Evolutionary conservation across 352 stramenopile species (phyloP).

Genomic region (Globisporangium barbulae): DNA sequence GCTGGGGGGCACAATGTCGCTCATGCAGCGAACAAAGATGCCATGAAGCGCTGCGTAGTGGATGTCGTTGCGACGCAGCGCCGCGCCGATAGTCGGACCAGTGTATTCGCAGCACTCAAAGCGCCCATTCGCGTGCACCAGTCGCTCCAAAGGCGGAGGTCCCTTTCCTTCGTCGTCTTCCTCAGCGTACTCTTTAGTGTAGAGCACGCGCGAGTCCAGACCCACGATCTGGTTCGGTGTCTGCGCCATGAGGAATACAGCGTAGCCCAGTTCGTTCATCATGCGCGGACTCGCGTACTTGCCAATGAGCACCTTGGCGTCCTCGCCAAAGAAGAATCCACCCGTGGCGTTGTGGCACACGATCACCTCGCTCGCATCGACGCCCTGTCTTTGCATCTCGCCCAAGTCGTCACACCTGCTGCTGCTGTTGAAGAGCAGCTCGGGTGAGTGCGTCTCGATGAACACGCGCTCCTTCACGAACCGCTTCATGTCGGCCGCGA

Average conservation of each 20-base stretch:
- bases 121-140: slow-evolving; percentile 1
- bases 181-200: background rate
- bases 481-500: background rate
- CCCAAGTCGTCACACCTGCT: no score
- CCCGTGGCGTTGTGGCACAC: background rate
- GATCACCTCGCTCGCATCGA: background rate
- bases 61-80: slow-evolving; percentile 3
- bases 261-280: slow-evolving; percentile 6
- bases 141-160: background rate
- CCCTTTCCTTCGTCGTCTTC: background rate
- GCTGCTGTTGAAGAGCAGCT: background rate
- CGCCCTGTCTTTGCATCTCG: background rate
- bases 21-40: slow-evolving; percentile 1
- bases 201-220: background rate
- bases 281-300: background rate
- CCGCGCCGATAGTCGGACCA: background rate
- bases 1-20: background rate
- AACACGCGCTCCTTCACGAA: background rate
- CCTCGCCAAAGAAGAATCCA: background rate
- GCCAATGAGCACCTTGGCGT: background rate
- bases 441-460: slow-evolving; percentile 4
- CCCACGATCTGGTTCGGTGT: background rate
- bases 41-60: background rate
- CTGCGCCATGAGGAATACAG: slow-evolving; percentile 2
- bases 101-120: slow-evolving; percentile 2